Evolutionary conservation across 2,329 filamentous ascomycete species (phyloP).

Genomic region (Fusarium verrucosum): DNA sequence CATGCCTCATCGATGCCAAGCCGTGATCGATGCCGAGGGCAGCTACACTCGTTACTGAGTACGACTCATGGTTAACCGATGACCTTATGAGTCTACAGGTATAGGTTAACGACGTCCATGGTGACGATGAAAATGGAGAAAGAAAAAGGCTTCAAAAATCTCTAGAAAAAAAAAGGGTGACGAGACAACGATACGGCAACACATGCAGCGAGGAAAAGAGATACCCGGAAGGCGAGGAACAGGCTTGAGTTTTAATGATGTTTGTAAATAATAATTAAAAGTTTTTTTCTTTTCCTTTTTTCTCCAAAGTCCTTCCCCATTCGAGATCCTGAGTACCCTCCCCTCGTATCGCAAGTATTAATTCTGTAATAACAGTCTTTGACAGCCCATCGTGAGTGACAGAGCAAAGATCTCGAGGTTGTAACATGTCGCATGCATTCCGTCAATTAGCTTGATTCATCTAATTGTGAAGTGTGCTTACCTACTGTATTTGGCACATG

Average conservation of each 20-base stretch:
- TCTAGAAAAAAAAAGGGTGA: neutral
- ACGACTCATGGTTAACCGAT: neutral
- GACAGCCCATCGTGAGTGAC: no score
- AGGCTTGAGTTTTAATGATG: neutral
- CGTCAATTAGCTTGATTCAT: no score
- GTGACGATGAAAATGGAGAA: neutral
- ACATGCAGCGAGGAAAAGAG: neutral
- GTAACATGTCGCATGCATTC: no score
- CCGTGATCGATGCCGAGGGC: conserved; percentile 27
- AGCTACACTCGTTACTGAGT: conserved; percentile 14
- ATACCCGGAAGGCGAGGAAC: neutral
- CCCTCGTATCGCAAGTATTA: no score
- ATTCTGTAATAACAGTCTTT: no score
- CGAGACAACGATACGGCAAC: neutral
- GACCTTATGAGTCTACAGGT: neutral
- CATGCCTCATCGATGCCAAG: conserved; percentile 28
- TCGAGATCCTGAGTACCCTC: no score
- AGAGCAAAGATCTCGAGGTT: no score
- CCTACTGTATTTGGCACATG: no score
- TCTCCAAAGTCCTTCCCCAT: no score
- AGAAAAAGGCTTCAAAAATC: neutral
- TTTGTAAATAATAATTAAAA: neutral
- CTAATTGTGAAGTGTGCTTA: no score
- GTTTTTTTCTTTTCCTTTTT: no score
- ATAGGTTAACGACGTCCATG: neutral